Percentiles rank a stretch among this genome's conserved stretches.
These are phyloP conservation scores for Ophiostoma himal-ulmi DNA, from an alignment of 2,329 filamentous ascomycete species.

Conservation along the genomic window DNA sequence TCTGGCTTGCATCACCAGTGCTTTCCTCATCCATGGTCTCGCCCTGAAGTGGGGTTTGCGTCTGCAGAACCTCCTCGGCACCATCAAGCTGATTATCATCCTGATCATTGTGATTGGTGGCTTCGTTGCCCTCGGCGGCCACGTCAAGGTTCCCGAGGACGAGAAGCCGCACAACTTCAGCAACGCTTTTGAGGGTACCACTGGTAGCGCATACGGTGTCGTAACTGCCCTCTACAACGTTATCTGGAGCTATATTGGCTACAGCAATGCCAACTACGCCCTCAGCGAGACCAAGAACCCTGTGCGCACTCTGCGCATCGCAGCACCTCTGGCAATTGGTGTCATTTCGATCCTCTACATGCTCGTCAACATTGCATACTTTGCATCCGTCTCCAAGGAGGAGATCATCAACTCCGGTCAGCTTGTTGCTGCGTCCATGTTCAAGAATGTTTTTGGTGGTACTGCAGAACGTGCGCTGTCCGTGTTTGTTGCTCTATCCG, in stretches of 20 bases:
- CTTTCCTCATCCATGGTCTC: slow-evolving; percentile 60
- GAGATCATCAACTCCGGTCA: slow-evolving; percentile 48
- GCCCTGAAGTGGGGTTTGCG: slow-evolving; percentile 61
- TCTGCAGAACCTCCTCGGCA: slow-evolving; percentile 59
- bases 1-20: slow-evolving; percentile 59
- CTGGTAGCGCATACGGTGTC: slow-evolving; percentile 58
- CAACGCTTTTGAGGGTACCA: slow-evolving; percentile 60
- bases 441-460: slow-evolving; percentile 51
- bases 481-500: slow-evolving; percentile 62
- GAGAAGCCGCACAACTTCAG: slow-evolving; percentile 48
- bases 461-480: slow-evolving; percentile 53
- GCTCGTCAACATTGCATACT: slow-evolving; percentile 62
- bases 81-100: slow-evolving; percentile 61
- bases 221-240: slow-evolving; percentile 68
- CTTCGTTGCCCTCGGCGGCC: slow-evolving; percentile 56
- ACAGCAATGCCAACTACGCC: slow-evolving; percentile 63
- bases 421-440: slow-evolving; percentile 50
- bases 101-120: slow-evolving; percentile 60
- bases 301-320: slow-evolving; percentile 57
- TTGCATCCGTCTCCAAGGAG: slow-evolving; percentile 50
- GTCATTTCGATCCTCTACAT: slow-evolving; percentile 58
- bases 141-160: slow-evolving; percentile 47
- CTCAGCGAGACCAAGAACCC: slow-evolving; percentile 62
- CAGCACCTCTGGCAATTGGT: slow-evolving; percentile 55
- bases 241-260: slow-evolving; percentile 64